phyloP scores from a whole-genome alignment of 106 monocot genomes.

The Platanthera guangdongensis region DNA sequence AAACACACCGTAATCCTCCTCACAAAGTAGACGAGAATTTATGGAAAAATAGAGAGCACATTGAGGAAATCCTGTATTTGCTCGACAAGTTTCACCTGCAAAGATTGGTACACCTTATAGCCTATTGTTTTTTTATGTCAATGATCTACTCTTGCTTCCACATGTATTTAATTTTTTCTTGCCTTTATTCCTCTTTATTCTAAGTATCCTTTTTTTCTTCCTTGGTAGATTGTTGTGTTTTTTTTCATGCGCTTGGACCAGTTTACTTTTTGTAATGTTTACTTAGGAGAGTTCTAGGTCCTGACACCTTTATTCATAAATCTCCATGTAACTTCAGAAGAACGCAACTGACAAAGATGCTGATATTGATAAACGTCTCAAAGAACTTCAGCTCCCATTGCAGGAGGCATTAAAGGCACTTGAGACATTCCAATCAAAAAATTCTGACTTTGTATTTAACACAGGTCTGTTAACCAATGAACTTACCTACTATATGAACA shows the following conservation, averaged over 20 bases:
- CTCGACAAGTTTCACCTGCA: conserved; percentile 59
- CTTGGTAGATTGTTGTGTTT: neutral
- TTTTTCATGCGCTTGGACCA: neutral
- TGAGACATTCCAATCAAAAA: conserved; percentile 55
- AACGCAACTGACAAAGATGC: conserved; percentile 34
- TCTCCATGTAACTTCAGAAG: conserved; percentile 36
- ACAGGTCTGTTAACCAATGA: conserved; percentile 37
- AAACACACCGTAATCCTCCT: conserved; percentile 42
- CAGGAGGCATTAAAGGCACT: conserved; percentile 35
- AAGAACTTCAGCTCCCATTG: conserved; percentile 36
- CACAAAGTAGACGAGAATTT: conserved; percentile 91
- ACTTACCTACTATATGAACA: neutral
- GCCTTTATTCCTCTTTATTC: neutral
- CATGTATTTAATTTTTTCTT: neutral
- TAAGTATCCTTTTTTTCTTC: neutral
- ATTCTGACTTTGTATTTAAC: conserved; percentile 75
- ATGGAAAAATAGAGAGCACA: conserved; percentile 94
- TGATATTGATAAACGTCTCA: conserved; percentile 25
- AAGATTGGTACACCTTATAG: conserved; percentile 28
- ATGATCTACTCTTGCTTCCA: neutral
- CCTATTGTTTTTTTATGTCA: neutral
- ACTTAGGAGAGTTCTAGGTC: neutral
- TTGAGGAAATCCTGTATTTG: conserved; percentile 88
- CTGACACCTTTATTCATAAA: neutral
- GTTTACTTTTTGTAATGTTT: neutral